phyloP scores from a whole-genome alignment of 495 filamentous ascomycete species.

The Massariosphaeria phaeospora region DNA sequence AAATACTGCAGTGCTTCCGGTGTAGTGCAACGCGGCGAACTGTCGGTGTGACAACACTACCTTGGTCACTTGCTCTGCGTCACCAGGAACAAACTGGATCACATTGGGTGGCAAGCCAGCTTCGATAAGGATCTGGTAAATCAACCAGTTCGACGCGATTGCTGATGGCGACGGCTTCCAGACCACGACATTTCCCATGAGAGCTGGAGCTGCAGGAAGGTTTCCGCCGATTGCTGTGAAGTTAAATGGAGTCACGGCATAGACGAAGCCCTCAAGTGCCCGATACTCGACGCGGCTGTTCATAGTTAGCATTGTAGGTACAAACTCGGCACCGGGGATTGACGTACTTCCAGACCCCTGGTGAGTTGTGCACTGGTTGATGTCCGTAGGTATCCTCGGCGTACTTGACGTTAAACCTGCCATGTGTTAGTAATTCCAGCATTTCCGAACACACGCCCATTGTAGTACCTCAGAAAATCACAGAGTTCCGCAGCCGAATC shows the following conservation, averaged over 20 bases:
- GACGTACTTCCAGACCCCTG: conserved; percentile 42
- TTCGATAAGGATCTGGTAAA: conserved; percentile 42
- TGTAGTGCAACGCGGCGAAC: conserved; percentile 44
- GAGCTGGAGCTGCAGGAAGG: conserved; percentile 41
- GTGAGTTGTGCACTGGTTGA: conserved; percentile 41
- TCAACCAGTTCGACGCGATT: conserved; percentile 42
- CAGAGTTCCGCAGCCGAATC: conserved; percentile 86
- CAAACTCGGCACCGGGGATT: background rate
- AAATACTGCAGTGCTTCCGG: conserved; percentile 43
- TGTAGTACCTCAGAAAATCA: conserved; percentile 64
- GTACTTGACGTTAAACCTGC: conserved; percentile 48
- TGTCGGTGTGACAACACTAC: conserved; percentile 38
- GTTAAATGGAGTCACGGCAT: conserved; percentile 45
- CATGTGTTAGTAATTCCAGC: conserved; percentile 10
- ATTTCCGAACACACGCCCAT: background rate
- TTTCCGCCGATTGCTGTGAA: conserved; percentile 45
- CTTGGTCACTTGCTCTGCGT: conserved; percentile 42
- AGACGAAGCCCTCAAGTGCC: conserved; percentile 45
- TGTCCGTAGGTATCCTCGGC: conserved; percentile 42
- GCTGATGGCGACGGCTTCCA: conserved; percentile 44
- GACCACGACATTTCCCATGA: conserved; percentile 46
- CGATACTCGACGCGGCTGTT: conserved; percentile 41
- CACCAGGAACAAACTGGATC: conserved; percentile 44
- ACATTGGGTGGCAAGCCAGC: conserved; percentile 44
- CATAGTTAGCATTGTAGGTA: conserved; percentile 12